These are phyloP conservation scores for Infundibulicybe gibba DNA, from an alignment of 768 basidiomycete genomes.

Conservation along the genomic window DNA sequence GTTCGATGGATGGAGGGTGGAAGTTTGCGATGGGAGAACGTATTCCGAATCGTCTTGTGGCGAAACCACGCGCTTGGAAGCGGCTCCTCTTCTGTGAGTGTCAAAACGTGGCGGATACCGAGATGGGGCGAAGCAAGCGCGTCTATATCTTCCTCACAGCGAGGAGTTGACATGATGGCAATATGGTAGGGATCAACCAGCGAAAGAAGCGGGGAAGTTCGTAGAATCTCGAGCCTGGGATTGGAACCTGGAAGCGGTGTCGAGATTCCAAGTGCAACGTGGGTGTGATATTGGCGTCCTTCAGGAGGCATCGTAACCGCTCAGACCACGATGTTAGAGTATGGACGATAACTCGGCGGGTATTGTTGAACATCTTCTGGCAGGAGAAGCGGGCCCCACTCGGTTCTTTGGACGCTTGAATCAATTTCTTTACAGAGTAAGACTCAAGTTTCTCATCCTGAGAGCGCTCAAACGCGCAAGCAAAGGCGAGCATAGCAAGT, in stretches of 20 bases:
- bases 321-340: conserved; percentile 40
- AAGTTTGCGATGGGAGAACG: conserved; percentile 54
- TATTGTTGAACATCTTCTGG: conserved; percentile 39
- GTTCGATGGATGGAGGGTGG: conserved; percentile 52
- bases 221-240: conserved; percentile 15
- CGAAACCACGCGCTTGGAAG: conserved; percentile 45
- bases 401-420: conserved; percentile 43
- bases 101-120: conserved; percentile 56
- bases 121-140: conserved; percentile 40
- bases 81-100: conserved; percentile 56
- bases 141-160: conserved; percentile 43
- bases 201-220: conserved; percentile 57
- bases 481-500: conserved; percentile 54
- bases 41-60: conserved; percentile 40
- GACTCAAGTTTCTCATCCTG: conserved; percentile 28
- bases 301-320: conserved; percentile 27
- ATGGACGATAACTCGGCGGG: conserved; percentile 22
- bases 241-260: conserved; percentile 35
- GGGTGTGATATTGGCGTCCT: conserved; percentile 26
- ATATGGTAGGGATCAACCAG: conserved; percentile 56
- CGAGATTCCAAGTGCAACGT: conserved; percentile 37
- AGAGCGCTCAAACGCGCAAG: conserved; percentile 38
- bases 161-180: conserved; percentile 60
- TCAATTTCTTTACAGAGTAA: conserved; percentile 44
- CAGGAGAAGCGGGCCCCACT: conserved; percentile 47